phyloP scores from a whole-genome alignment of 108 stramenopile species.

The Licmophora abbreviata region DNA sequence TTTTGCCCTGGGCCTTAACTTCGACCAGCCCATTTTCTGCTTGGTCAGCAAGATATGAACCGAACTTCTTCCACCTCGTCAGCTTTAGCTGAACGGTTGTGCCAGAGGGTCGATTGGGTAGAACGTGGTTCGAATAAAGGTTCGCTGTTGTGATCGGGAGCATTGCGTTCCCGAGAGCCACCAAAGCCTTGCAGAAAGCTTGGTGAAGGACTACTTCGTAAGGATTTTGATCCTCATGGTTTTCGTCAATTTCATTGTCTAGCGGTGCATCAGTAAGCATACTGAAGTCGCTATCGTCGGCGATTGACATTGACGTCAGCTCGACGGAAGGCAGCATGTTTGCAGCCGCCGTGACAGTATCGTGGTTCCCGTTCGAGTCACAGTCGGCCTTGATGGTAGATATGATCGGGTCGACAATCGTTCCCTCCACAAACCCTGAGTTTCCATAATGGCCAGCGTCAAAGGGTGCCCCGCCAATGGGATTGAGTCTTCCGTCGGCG shows the following conservation, averaged over 20 bases:
- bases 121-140: slow-evolving; percentile 61
- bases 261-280: too few species aligned
- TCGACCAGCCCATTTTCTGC: slow-evolving; percentile 39
- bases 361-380: not conserved
- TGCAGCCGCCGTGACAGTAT: not conserved
- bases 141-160: slow-evolving; percentile 61
- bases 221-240: slow-evolving; percentile 4
- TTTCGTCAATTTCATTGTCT: slow-evolving; percentile 9
- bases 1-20: slow-evolving; percentile 42
- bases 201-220: slow-evolving; percentile 31
- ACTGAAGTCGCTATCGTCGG: not conserved
- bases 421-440: slow-evolving; percentile 60
- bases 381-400: slow-evolving; percentile 3
- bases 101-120: slow-evolving; percentile 26
- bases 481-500: slow-evolving; percentile 20
- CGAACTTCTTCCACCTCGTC: slow-evolving; percentile 72
- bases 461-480: slow-evolving; percentile 35
- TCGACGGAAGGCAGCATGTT: slow-evolving; percentile 7
- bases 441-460: slow-evolving; percentile 78
- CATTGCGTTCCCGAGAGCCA: slow-evolving; percentile 30
- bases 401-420: slow-evolving; percentile 28
- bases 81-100: slow-evolving; percentile 54
- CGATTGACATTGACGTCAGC: slow-evolving; percentile 1
- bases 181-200: slow-evolving; percentile 40
- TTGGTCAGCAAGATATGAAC: slow-evolving; percentile 54